Base-by-base conservation (phyloP, 1,139 yeast genomes). In the Taphrina wiesneri region DNA sequence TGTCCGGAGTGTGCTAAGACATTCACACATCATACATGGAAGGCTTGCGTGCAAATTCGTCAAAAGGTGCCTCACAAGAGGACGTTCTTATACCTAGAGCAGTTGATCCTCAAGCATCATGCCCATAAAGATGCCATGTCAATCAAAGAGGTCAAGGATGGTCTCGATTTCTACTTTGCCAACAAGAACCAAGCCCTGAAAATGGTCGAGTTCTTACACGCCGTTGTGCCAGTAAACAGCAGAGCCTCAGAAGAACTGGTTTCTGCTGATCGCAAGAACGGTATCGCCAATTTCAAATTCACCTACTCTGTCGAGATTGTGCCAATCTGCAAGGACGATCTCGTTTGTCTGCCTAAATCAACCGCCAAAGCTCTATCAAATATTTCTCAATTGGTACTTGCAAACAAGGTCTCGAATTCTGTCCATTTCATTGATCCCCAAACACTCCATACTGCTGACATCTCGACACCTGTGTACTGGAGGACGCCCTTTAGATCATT, bases 1-100 rank as follows among this genome's bases (percentile, higher is more conserved):
- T 93, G 99, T 82, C 87, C 98, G 1, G 99, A 93, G 80, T 93
- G 99, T 85, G 98, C 98, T 64, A 90, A 90, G 77, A 87, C 96
- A 0, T 93, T 88, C 75, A 93, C 99, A 19, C 88, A 95, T 41
- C 90, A 95, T 75, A 93, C 98, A 19, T 93, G 99, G 99, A 86
- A 95, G 78, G 97, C 99, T 7, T 85, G 93, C 15, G 96, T 95
- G 47, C 99, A 95, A 80, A 88, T 95, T 72, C 88, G 99, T 80
- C 99, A 93, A 77, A 95, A 95, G 76, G 99, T 95, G 45, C 85
- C 92, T 19, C 99, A 93, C 77, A 93, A 93, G 80, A 86, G 98
- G 80, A 93, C 99, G 6, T 95, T 93, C 77, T 83, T 93, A 75
- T 92, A 89, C 73, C 82, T 93, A 74, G 99, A 93, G 80, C 99